phyloP scores from a whole-genome alignment of 768 basidiomycete species.

The Sporobolomyces roseus region DNA sequence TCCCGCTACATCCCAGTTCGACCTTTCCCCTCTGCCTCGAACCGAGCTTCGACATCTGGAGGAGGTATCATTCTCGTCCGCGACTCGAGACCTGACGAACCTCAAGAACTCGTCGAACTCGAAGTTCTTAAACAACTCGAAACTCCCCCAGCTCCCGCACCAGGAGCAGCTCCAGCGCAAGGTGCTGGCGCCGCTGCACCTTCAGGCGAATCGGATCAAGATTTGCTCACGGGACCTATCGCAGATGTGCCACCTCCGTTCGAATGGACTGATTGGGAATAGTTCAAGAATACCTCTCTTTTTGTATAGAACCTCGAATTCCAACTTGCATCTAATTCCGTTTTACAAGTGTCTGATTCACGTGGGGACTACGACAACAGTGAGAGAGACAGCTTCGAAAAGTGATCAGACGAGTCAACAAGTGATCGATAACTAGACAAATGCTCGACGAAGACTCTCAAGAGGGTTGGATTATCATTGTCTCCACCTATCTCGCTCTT shows the following conservation, averaged over 20 bases:
- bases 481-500: neutral
- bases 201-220: slow-evolving; percentile 11
- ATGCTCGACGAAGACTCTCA: slow-evolving; percentile 8
- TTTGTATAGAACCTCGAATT: neutral
- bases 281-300: neutral
- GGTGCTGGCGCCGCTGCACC: neutral
- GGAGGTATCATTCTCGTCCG: slow-evolving; percentile 81
- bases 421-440: neutral
- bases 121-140: slow-evolving; percentile 45
- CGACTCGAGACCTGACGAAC: slow-evolving; percentile 67
- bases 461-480: neutral
- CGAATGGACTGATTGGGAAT: slow-evolving; percentile 38
- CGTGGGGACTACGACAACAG: too few species aligned
- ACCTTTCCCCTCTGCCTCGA: slow-evolving; percentile 66
- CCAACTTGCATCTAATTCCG: neutral
- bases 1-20: slow-evolving; percentile 86
- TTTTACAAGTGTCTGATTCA: neutral
- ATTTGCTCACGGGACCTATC: slow-evolving; percentile 21
- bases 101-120: slow-evolving; percentile 68
- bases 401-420: neutral
- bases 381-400: neutral
- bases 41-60: slow-evolving; percentile 51
- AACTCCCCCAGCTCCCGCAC: slow-evolving; percentile 6
- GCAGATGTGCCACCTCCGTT: slow-evolving; percentile 37
- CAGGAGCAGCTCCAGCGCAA: slow-evolving; percentile 25